A percentile compares a stretch with the other conserved stretches of the same genome.
phyloP scores from a whole-genome alignment of 371 early-diverging fungal genomes.

The Circinella minor region DNA sequence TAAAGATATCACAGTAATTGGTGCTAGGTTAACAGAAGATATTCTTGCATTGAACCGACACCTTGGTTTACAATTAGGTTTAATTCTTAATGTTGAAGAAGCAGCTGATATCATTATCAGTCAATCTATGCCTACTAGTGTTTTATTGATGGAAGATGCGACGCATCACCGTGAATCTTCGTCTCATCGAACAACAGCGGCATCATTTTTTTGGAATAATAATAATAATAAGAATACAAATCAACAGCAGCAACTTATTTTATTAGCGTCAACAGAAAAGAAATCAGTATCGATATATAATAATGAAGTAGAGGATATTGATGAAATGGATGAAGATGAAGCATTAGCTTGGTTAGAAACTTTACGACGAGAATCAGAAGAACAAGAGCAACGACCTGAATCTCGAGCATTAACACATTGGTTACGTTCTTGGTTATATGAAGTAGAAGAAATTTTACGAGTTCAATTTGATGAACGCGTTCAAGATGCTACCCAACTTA shows the following conservation, averaged over 20 bases:
- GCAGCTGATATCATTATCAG: conserved; percentile 28
- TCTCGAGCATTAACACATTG: conserved; percentile 21
- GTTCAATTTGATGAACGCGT: conserved; percentile 31
- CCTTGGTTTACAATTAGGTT: conserved; percentile 31
- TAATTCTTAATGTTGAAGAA: conserved; percentile 29
- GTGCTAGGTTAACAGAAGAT: conserved; percentile 17
- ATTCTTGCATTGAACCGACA: conserved; percentile 26
- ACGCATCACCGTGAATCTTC: neutral
- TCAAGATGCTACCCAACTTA: conserved; percentile 30
- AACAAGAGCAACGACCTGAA: conserved; percentile 13
- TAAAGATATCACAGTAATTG: conserved; percentile 1
- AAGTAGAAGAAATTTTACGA: conserved; percentile 22
- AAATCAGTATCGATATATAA: too few relatives aligned
- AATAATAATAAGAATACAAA: neutral
- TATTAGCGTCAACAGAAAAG: neutral
- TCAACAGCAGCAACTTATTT: neutral
- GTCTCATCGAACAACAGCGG: neutral
- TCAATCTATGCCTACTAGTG: conserved; percentile 17
- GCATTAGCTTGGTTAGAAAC: conserved; percentile 12
- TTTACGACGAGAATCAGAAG: conserved; percentile 1
- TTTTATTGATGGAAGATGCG: neutral
- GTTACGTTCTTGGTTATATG: conserved; percentile 25
- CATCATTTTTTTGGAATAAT: neutral
- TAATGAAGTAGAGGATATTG: neutral
- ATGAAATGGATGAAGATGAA: conserved; percentile 1